Evolutionary conservation across 768 basidiomycete genomes (phyloP), one percentile per base, ranked within the genome.

Genomic region (Tubosaeta brunneosetosa): DNA sequence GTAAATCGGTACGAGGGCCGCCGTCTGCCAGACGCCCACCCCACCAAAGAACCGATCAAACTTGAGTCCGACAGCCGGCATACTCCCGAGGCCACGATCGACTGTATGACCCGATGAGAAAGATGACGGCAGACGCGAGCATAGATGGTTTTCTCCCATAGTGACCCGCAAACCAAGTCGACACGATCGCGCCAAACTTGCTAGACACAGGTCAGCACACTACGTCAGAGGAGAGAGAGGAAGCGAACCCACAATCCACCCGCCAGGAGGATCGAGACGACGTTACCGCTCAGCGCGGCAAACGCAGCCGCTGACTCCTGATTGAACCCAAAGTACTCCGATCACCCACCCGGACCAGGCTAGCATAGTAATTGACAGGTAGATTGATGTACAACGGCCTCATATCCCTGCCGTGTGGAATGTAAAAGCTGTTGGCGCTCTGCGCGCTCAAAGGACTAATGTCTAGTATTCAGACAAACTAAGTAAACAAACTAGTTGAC

Each of bases 31-130:
- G 6, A 78, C 69, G 3, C 80, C 79, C 32, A 80, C 63, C 16
- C 80, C 81, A 6, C 73, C 68, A 0, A 82, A 56, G 68, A 79
- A 79, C 9, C 78, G 73, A 47, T 66, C 58, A 44, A 71, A 71
- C 19, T 66, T 43, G n/a, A 72, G 57, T 16, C 64, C 69, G 3
- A 60, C 53, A 8, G 50, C 47, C 5, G 59, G 48, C 34, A 62
- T 57, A 41, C 57, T 65, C 26, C 71, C 68, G n/a, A 73, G 55
- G 7, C 69, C n/a, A 66, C 61, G 48, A 67, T 60, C 16, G 65
- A 58, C 36, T 75, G 73, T 47, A 74, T 63, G 17, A 61, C 31
- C 72, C 74, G 33, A 75, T 32, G 41, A 73, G 16, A 53, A 65
- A 74, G 44, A 74, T 51, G 34, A 65, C 13, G 6, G 65, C 66